A percentile compares a stretch with the other conserved stretches of the same genome.
phyloP scores from a whole-genome alignment of 495 filamentous ascomycete genomes.

The Trichoderma gamsii region DNA sequence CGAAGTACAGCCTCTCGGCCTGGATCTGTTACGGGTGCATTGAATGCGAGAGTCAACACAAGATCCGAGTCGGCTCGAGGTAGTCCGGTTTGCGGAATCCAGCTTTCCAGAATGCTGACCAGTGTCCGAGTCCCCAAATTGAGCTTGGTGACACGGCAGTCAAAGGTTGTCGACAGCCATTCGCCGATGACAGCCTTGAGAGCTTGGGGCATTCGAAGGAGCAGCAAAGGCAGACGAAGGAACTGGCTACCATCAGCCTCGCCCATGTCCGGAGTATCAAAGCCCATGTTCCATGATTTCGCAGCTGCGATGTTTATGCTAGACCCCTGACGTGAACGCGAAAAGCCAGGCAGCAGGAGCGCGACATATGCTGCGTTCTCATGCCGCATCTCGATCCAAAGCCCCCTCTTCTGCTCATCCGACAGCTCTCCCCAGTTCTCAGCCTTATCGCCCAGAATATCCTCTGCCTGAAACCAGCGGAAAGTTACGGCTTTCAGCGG shows the following conservation, averaged over 20 bases:
- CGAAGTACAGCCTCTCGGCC: not conserved
- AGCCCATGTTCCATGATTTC: conserved; percentile 11
- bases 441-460: conserved; percentile 21
- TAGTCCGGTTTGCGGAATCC: conserved; percentile 30
- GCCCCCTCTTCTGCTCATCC: conserved; percentile 16
- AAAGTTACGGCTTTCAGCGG: conserved; percentile 34
- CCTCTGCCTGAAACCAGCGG: conserved; percentile 24
- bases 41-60: conserved; percentile 37
- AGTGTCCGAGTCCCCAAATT: conserved; percentile 39
- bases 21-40: conserved; percentile 24
- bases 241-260: conserved; percentile 22
- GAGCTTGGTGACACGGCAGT: conserved; percentile 41
- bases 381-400: conserved; percentile 35
- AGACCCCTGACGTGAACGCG: not conserved
- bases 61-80: conserved; percentile 25
- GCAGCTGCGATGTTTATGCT: not conserved
- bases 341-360: conserved; percentile 33
- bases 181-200: conserved; percentile 35
- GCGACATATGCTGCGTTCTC: conserved; percentile 37
- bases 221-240: conserved; percentile 35
- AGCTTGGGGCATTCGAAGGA: conserved; percentile 41
- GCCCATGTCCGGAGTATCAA: not conserved
- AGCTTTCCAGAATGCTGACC: conserved; percentile 34
- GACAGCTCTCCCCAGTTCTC: conserved; percentile 18
- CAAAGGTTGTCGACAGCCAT: conserved; percentile 41